A percentile compares a stretch with the other conserved stretches of the same genome.
Conservation (phyloP, 2,329 filamentous ascomycete genomes). For the Alternaria ethzedia region DNA sequence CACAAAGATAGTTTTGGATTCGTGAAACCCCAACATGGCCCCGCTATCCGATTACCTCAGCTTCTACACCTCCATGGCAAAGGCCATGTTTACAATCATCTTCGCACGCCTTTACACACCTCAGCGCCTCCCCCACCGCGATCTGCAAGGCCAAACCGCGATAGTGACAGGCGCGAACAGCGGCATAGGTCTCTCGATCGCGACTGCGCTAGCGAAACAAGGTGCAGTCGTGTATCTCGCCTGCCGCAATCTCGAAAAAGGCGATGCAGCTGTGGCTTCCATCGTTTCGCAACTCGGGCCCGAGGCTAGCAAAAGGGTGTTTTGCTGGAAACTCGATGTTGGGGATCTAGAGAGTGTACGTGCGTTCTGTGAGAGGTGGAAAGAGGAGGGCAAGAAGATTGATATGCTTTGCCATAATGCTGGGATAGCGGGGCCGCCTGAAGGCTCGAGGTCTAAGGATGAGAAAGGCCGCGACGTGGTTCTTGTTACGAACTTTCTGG, state of each 20-base stretch:
- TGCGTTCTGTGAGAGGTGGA: conserved; percentile 18
- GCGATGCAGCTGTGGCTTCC: conserved; percentile 12
- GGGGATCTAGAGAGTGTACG: conserved; percentile 17
- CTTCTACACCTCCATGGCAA: conserved; percentile 15
- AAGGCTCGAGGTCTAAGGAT: not conserved
- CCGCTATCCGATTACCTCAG: not conserved
- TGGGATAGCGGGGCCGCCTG: conserved; percentile 12
- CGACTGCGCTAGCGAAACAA: conserved; percentile 16
- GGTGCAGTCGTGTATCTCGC: conserved; percentile 20
- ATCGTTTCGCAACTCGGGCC: conserved; percentile 4
- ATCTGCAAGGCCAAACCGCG: conserved; percentile 54
- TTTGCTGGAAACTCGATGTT: conserved; percentile 16
- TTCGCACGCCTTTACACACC: conserved; percentile 20
- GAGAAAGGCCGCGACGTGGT: conserved; percentile 14
- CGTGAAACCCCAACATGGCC: not conserved
- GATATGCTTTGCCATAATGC: conserved; percentile 27
- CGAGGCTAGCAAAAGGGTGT: conserved; percentile 1
- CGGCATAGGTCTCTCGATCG: conserved; percentile 54
- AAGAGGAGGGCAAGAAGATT: conserved; percentile 6
- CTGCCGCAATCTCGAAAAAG: conserved; percentile 20
- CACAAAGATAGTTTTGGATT: too few species aligned
- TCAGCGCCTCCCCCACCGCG: conserved; percentile 8
- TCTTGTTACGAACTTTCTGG: conserved; percentile 22
- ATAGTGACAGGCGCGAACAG: conserved; percentile 60
- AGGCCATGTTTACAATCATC: conserved; percentile 4